Evolutionary conservation across 2,329 filamentous ascomycete species (phyloP), one percentile per base, ranked within the genome.

Genomic region (Thielaviopsis musarum): DNA sequence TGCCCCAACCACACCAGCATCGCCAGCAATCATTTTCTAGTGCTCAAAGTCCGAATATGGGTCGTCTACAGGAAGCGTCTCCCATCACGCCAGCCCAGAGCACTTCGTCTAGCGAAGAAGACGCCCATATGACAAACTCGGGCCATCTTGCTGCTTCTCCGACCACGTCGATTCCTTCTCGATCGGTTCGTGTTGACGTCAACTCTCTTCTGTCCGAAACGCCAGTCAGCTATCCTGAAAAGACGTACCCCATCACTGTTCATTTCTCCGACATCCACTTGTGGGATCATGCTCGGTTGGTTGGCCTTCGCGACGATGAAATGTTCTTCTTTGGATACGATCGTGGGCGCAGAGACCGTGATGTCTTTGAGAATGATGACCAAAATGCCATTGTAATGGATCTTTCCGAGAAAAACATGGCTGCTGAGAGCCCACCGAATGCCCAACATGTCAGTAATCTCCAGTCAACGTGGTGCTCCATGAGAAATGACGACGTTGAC

Each of bases 281-380:
- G 19, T 61, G 60, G 60, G 54, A 59, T 19, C 57, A 56, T 15
- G 34, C 22, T n/a, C 38, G 30, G 17, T 24, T 61, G 22, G 28
- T 17, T 15, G 34, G 51, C 10, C 12, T 26, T 7, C 59, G 48
- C 9, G n/a, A 64, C 62, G 64, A 72, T 61, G 66, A 73, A 63
- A 70, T 70, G 41, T 76, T 71, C 6, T 79, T 76, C 52, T 89
- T 87, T 67, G 87, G 88, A 5, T 78, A 86, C 62, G 88, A 91
- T 66, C 75, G 80, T 59, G 88, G 87, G 0, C 75, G 82, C 62
- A 77, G 77, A 10, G 87, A 91, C 69, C 71, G 81, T 21, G 87
- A 91, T 65, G 72, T 87, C 1, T 81, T 81, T 28, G 79, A 77
- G 56, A 91, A 91, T 65, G 80, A 89, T 66, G 87, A 91, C 64